Percentiles rank a stretch among this genome's conserved stretches.
These are phyloP conservation scores for Colletotrichum truncatum DNA, from an alignment of 2,329 filamentous ascomycete genomes.

Conservation along the genomic window DNA sequence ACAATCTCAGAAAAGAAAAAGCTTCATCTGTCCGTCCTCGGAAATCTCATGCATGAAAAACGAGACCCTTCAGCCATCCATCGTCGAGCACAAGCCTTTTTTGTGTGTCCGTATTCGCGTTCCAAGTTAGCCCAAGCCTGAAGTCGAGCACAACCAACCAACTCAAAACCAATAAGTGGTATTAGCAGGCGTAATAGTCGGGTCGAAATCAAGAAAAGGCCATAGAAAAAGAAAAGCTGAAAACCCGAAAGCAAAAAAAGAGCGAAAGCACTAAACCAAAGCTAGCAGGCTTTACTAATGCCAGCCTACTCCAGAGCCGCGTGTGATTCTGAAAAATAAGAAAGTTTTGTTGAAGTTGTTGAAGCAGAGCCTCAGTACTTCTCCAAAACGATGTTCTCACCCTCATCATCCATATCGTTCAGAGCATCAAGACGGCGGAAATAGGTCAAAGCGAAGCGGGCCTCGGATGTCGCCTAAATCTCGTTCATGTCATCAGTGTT, in stretches of 20 bases:
- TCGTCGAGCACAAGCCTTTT: neutral
- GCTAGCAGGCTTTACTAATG: neutral
- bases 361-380: no score
- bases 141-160: neutral
- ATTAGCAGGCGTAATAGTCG: neutral
- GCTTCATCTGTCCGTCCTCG: neutral
- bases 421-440: neutral
- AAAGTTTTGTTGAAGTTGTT: neutral
- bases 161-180: neutral
- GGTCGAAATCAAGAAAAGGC: neutral
- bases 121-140: neutral
- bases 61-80: neutral
- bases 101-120: neutral
- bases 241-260: neutral
- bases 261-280: neutral
- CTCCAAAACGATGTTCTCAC: no score
- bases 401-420: no score
- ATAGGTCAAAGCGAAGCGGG: neutral
- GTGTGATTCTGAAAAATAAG: neutral
- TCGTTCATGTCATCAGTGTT: no score
- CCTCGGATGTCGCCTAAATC: neutral
- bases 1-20: neutral
- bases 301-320: neutral
- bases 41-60: neutral
- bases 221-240: neutral